phyloP scores from a whole-genome alignment of 257 asterid species.

The Ophiorrhiza pumila region DNA sequence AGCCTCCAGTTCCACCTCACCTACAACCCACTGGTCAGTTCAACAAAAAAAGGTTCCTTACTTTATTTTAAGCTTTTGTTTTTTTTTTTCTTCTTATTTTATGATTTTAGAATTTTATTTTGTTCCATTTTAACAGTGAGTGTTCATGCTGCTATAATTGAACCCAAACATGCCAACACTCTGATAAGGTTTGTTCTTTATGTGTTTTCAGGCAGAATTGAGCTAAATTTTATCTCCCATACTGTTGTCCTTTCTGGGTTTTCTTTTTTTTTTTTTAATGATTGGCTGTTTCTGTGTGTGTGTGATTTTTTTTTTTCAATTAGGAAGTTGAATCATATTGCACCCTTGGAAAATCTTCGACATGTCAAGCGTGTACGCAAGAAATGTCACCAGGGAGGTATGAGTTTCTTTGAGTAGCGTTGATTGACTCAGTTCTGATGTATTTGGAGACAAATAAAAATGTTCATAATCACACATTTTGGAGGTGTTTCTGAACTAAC shows the following conservation, averaged over 20 bases:
- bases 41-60: not conserved
- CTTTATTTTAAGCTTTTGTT: not conserved
- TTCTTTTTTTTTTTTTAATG: not conserved
- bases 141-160: conserved; percentile 63
- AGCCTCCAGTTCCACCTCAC: conserved; percentile 53
- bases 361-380: conserved; percentile 83
- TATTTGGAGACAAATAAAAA: not conserved
- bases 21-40: conserved; percentile 62
- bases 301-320: conserved; percentile 8
- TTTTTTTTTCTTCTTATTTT: too few relatives aligned
- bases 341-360: conserved; percentile 82
- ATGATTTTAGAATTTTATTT: conserved; percentile 6
- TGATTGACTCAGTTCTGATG: not conserved
- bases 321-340: conserved; percentile 73
- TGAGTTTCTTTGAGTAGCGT: not conserved
- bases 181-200: conserved; percentile 52
- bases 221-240: not conserved
- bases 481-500: too few relatives aligned
- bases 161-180: conserved; percentile 64
- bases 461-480: not conserved
- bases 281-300: too few relatives aligned
- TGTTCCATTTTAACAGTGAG: conserved; percentile 32
- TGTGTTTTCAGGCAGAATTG: not conserved
- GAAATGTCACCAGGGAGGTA: conserved; percentile 61
- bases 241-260: not conserved